phyloP scores from a whole-genome alignment of 345 rosid species.

The sweet orange (Citrus sinensis) region DVS_A1.0 CM039164.1:14827501-14828000 shows the following conservation, averaged over 20 bases:
- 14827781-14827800: slow-evolving; percentile 31
- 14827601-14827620: not conserved
- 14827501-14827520: slow-evolving; percentile 84
- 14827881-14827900: slow-evolving; percentile 40
- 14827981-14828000: slow-evolving; percentile 18
- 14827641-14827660: slow-evolving; percentile 61
- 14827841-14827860: slow-evolving; percentile 44
- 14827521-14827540: slow-evolving; percentile 97
- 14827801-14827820: slow-evolving; percentile 17
- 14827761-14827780: slow-evolving; percentile 26
- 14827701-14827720: not conserved
- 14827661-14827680: slow-evolving; percentile 62
- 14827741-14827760: slow-evolving; percentile 12
- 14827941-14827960: slow-evolving; percentile 30
- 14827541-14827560: slow-evolving; percentile 79
- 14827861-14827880: slow-evolving; percentile 31
- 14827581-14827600: not conserved
- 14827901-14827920: slow-evolving; percentile 42
- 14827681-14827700: slow-evolving; percentile 20
- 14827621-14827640: slow-evolving; percentile 11
- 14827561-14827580: slow-evolving; percentile 12
- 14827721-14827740: slow-evolving; percentile 16
- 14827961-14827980: slow-evolving; percentile 24
- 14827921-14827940: slow-evolving; percentile 63
- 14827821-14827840: slow-evolving; percentile 16